A percentile compares a stretch with the other conserved stretches of the same genome.
Conservation (phyloP, 768 basidiomycete genomes). For the Boletus bicolor region DNA sequence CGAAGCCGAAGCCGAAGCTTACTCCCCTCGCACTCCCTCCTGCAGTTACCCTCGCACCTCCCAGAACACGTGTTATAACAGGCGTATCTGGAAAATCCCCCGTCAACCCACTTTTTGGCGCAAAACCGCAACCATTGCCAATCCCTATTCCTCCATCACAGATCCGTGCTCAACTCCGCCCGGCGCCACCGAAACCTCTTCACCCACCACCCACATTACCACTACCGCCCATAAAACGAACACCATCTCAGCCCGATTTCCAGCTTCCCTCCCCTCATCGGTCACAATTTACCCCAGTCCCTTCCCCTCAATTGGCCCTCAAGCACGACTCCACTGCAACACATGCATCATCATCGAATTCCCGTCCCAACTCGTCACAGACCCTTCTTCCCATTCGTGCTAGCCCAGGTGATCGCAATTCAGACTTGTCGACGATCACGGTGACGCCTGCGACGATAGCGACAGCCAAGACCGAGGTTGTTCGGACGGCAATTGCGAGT, state of each 20-base stretch:
- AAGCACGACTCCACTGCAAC: conserved; percentile 1
- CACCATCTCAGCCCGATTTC: conserved; percentile 13
- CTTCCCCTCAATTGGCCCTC: conserved; percentile 1
- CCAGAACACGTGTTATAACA: conserved; percentile 18
- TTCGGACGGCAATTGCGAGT: conserved; percentile 50
- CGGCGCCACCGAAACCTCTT: conserved; percentile 22
- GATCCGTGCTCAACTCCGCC: conserved; percentile 30
- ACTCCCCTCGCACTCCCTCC: conserved; percentile 9
- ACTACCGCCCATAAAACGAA: conserved; percentile 22
- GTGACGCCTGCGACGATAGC: conserved; percentile 43
- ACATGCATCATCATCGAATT: conserved; percentile 2
- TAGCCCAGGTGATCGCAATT: conserved; percentile 29
- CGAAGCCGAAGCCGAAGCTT: conserved; percentile 21
- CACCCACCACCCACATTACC: conserved; percentile 21
- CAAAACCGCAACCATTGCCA: conserved; percentile 25
- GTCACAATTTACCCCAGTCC: conserved; percentile 10
- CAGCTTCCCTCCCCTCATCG: conserved; percentile 1
- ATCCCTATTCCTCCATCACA: conserved; percentile 28
- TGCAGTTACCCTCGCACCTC: conserved; percentile 11
- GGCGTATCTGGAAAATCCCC: conserved; percentile 24
- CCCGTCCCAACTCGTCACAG: conserved; percentile 19
- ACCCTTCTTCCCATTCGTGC: conserved; percentile 14
- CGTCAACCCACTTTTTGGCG: conserved; percentile 23
- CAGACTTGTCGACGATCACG: conserved; percentile 40
- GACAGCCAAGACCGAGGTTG: conserved; percentile 46